Conservation (phyloP, 1,284 basidiomycete genomes). For the Cutaneotrichosporon cyanovorans region DNA sequence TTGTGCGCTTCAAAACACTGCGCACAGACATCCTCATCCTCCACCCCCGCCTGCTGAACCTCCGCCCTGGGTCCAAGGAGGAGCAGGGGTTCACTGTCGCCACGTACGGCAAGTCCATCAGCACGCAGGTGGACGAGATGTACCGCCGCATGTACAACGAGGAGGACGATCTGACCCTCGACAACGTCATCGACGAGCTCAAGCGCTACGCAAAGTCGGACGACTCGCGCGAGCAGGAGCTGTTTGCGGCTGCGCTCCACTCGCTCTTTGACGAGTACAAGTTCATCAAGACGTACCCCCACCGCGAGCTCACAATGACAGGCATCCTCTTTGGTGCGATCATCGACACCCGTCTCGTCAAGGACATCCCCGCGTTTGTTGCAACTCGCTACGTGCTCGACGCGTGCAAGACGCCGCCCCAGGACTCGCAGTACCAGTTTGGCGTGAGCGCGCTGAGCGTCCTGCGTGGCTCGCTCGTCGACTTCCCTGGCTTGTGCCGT, state of each 20-base stretch:
- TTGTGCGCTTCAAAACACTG: constrained; percentile 83
- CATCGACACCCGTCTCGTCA: constrained; percentile 88
- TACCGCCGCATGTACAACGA: constrained; percentile 99
- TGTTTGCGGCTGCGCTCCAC: constrained; percentile 98
- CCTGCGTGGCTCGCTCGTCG: constrained; percentile 78
- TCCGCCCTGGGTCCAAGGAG: constrained; percentile 76
- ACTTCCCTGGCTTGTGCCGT: constrained; percentile 91
- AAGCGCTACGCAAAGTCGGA: constrained; percentile 76
- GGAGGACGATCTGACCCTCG: constrained; percentile 69
- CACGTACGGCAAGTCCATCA: constrained; percentile 79
- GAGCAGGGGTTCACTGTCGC: constrained; percentile 91
- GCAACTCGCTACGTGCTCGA: constrained; percentile 96
- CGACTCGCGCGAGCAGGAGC: constrained; percentile 80
- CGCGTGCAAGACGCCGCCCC: constrained; percentile 75
- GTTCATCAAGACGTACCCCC: constrained; percentile 95
- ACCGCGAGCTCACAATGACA: constrained; percentile 90
- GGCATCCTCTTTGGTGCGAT: constrained; percentile 94
- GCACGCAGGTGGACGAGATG: constrained; percentile 86
- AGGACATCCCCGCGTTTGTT: constrained; percentile 91
- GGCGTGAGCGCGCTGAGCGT: constrained; percentile 83
- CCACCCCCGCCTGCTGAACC: constrained; percentile 91
- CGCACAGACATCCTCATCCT: constrained; percentile 91
- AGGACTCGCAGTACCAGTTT: constrained; percentile 88
- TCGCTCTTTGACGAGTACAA: constrained; percentile 99
- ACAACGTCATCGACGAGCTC: constrained; percentile 83